Conservation (phyloP, 352 stramenopile genomes). For the Phytophthora boehmeriae region DNA sequence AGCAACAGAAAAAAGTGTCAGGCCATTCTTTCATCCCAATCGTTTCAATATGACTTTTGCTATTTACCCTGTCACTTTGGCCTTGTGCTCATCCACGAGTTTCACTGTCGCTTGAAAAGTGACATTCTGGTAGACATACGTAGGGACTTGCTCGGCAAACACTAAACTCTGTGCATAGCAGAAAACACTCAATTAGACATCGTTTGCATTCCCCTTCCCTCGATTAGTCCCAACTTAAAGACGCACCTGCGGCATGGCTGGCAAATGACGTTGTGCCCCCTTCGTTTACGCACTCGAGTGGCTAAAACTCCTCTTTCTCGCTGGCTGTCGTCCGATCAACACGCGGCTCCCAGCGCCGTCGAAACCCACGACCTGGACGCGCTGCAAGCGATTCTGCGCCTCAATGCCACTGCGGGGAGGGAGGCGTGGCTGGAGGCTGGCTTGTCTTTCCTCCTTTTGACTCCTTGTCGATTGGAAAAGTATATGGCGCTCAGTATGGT, state of each 20-base stretch:
- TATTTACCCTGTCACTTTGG: constrained; percentile 56
- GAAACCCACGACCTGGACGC: constrained; percentile 17
- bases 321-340: constrained; percentile 28
- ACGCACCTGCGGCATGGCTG: constrained; percentile 47
- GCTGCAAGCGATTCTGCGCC: constrained; percentile 11
- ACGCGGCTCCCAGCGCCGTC: background rate
- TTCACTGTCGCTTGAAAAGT: constrained; percentile 62
- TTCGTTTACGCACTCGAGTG: background rate
- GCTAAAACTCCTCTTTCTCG: constrained; percentile 1
- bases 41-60: background rate
- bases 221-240: background rate
- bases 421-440: constrained; percentile 12
- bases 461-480: constrained; percentile 30
- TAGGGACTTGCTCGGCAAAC: constrained; percentile 56
- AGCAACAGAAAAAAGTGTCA: constrained; percentile 6
- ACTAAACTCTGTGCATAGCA: constrained; percentile 48
- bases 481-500: constrained; percentile 19
- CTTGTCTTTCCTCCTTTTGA: constrained; percentile 24
- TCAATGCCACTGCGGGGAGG: constrained; percentile 5
- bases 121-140: constrained; percentile 70
- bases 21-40: too few relatives aligned
- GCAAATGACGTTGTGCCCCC: constrained; percentile 5
- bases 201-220: background rate
- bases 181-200: constrained; percentile 9
- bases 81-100: constrained; percentile 67